phyloP scores from a whole-genome alignment of 805 yeast genomes.

The Schwanniomyces yamadae region DNA sequence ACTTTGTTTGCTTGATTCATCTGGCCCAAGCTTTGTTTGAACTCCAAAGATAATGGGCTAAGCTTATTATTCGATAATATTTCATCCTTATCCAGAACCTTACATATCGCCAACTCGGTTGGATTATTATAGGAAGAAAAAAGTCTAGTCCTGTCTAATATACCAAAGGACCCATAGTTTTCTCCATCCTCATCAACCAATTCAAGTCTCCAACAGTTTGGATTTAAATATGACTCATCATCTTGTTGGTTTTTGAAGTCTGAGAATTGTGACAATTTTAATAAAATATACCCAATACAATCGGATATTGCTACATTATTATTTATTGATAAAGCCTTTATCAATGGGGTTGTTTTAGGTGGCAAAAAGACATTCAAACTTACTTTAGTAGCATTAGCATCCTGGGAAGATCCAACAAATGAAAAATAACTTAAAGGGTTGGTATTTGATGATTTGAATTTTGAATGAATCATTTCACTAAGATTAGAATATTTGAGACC shows the following conservation, averaged over 20 bases:
- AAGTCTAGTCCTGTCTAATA: slow-evolving; percentile 65
- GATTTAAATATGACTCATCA: slow-evolving; percentile 35
- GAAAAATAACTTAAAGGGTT: slow-evolving; percentile 46
- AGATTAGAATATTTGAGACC: slow-evolving; percentile 30
- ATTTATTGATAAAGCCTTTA: slow-evolving; percentile 23
- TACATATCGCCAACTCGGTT: slow-evolving; percentile 77
- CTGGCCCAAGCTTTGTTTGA: too few species aligned
- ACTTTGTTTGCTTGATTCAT: slow-evolving; percentile 1
- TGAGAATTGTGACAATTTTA: slow-evolving; percentile 23
- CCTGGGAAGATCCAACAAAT: slow-evolving; percentile 32
- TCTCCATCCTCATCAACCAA: slow-evolving; percentile 94
- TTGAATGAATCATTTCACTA: slow-evolving; percentile 43
- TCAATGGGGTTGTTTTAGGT: slow-evolving; percentile 25
- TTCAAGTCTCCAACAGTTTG: slow-evolving; percentile 73
- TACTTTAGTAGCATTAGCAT: slow-evolving; percentile 10
- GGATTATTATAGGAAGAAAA: slow-evolving; percentile 70
- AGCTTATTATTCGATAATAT: slow-evolving; percentile 44
- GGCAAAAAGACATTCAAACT: slow-evolving; percentile 32
- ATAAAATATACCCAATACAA: slow-evolving; percentile 40
- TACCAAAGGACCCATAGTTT: slow-evolving; percentile 88
- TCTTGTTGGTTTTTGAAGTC: slow-evolving; percentile 12
- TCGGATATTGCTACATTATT: slow-evolving; percentile 33
- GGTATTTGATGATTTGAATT: slow-evolving; percentile 30
- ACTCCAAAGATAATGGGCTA: slow-evolving; percentile 55
- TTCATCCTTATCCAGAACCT: slow-evolving; percentile 48